Conservation (phyloP, 305 asterid species). For the Fraxinus nigra region DNA sequence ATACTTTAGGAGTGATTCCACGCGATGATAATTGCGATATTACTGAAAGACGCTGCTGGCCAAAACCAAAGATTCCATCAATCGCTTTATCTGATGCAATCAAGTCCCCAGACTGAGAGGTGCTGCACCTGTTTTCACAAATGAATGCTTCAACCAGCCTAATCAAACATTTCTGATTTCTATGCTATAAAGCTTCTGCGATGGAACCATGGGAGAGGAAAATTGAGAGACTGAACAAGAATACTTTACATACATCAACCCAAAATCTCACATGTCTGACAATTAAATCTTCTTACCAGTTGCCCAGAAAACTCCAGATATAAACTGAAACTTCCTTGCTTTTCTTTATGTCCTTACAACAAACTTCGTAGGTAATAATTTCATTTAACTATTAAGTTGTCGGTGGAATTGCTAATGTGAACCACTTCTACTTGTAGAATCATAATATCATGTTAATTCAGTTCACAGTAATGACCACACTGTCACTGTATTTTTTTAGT, state of each 20-base stretch:
- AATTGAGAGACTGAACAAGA: neutral
- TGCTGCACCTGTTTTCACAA: conserved; percentile 72
- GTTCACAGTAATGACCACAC: neutral
- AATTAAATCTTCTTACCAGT: neutral
- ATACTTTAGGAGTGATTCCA: conserved; percentile 74
- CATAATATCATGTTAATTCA: neutral
- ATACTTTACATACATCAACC: neutral
- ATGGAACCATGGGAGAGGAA: neutral
- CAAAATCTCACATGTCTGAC: neutral
- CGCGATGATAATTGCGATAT: conserved; percentile 72
- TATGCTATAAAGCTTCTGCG: neutral
- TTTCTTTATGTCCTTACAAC: neutral
- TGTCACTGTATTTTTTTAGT: neutral
- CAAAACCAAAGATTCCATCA: conserved; percentile 90
- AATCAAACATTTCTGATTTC: neutral
- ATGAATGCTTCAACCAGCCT: conserved; percentile 11
- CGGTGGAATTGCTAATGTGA: neutral
- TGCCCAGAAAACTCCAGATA: neutral
- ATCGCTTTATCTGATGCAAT: conserved; percentile 72
- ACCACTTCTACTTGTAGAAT: neutral
- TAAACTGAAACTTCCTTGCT: neutral
- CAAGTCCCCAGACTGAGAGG: conserved; percentile 68
- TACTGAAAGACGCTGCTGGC: conserved; percentile 72
- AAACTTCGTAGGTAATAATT: neutral
- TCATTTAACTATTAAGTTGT: neutral